Evolutionary conservation across 139 green algal genomes (phyloP).

Genomic region (Monoraphidium neglectum): DNA sequence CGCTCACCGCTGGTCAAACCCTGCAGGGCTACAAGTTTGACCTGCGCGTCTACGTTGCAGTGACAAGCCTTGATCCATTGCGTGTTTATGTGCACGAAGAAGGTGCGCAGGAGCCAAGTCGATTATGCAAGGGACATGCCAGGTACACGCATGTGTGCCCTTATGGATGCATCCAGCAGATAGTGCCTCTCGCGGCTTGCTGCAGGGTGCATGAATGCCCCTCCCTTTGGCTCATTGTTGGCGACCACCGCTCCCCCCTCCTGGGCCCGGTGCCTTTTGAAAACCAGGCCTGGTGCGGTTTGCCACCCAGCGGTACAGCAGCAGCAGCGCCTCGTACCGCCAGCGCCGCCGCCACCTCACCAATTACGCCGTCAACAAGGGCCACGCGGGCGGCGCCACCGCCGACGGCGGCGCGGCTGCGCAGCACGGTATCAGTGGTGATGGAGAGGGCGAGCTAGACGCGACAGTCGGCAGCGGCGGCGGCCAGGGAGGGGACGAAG

Average conservation of each 20-base stretch:
- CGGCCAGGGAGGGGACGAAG: too few relatives aligned
- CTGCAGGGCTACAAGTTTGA: conserved; percentile 59
- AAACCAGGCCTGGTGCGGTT: conserved; percentile 66
- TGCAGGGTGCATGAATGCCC: background rate
- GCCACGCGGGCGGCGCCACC: background rate
- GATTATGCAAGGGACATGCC: background rate
- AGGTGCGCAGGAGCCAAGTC: background rate
- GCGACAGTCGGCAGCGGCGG: background rate
- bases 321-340: conserved; percentile 35
- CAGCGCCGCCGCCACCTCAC: conserved; percentile 72
- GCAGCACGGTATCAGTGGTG: background rate
- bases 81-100: conserved; percentile 61
- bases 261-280: background rate
- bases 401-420: background rate
- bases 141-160: background rate
- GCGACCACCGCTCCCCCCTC: background rate
- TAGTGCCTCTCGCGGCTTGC: background rate
- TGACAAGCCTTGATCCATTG: conserved; percentile 66
- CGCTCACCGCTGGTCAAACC: background rate
- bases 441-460: too few relatives aligned
- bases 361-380: conserved; percentile 78
- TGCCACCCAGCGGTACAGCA: conserved; percentile 65
- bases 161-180: background rate
- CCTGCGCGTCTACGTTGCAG: conserved; percentile 56
- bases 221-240: background rate